Conservation (phyloP, 2,329 filamentous ascomycete species). For the Calonectria montana region DNA sequence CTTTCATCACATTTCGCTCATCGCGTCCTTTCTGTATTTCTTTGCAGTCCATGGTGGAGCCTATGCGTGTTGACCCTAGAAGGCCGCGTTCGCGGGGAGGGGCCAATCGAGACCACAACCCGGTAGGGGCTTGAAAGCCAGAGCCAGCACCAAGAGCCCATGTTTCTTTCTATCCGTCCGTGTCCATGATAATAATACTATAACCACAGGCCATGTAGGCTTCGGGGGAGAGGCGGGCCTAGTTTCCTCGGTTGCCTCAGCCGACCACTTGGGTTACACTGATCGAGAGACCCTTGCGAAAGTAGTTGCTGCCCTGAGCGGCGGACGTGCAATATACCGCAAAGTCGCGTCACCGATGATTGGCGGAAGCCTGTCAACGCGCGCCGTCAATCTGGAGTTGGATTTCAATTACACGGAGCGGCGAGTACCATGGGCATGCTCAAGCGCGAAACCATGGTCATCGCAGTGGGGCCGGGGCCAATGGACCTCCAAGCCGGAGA, state of each 20-base stretch:
- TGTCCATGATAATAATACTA: conserved; percentile 17
- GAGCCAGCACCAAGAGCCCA: conserved; percentile 9
- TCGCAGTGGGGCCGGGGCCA: conserved; percentile 30
- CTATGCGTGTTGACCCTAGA: conserved; percentile 14
- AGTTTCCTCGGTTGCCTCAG: conserved; percentile 40
- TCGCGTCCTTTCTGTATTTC: neutral
- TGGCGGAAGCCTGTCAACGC: conserved; percentile 32
- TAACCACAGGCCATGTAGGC: conserved; percentile 22
- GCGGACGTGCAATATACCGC: conserved; percentile 38
- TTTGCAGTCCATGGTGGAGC: conserved; percentile 10
- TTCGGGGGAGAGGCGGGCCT: conserved; percentile 41
- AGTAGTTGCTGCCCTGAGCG: conserved; percentile 27
- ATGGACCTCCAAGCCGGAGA: conserved; percentile 26
- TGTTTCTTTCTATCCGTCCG: conserved; percentile 7
- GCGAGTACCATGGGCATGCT: conserved; percentile 26
- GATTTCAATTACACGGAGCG: conserved; percentile 33
- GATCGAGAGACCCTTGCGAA: conserved; percentile 35
- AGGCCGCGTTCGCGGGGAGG: conserved; percentile 16
- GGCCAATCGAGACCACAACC: conserved; percentile 9
- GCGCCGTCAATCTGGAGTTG: conserved; percentile 28
- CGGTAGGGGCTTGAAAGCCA: conserved; percentile 14
- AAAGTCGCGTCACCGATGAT: conserved; percentile 32
- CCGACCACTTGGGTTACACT: conserved; percentile 37
- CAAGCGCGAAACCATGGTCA: conserved; percentile 38
- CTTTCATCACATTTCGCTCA: conserved; percentile 9